These are phyloP conservation scores for Boechera divaricarpa DNA, from an alignment of 345 rosid genomes.

Conservation along the genomic window DNA sequence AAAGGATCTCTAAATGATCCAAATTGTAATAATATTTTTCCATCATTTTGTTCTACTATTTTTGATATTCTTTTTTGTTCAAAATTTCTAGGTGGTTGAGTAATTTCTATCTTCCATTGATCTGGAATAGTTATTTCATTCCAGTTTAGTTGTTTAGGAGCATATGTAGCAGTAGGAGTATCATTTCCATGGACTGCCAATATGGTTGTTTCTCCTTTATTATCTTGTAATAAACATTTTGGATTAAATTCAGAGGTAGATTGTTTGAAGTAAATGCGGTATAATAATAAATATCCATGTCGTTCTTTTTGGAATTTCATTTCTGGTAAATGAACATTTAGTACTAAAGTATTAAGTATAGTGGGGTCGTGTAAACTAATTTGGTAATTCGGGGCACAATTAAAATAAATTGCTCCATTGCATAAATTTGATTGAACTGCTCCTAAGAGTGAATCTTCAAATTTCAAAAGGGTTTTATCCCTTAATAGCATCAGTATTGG, in stretches of 20 bases:
- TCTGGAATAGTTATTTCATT: background rate
- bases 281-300: no score
- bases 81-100: background rate
- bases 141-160: background rate
- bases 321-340: no score
- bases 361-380: no score
- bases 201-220: background rate
- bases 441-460: no score
- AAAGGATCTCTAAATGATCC: background rate
- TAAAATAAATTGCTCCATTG: no score
- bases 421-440: no score
- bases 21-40: background rate
- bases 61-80: background rate
- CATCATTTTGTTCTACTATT: background rate
- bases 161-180: background rate
- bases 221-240: conserved; percentile 9
- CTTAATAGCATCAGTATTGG: no score
- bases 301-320: no score
- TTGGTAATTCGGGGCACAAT: no score
- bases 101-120: background rate
- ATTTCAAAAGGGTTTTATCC: no score
- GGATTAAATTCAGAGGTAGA: background rate
- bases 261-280: no score
- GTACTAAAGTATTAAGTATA: no score
- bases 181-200: background rate